Evolutionary conservation across 2,329 filamentous ascomycete species (phyloP), one percentile per base, ranked within the genome.

Genomic region (Monosporascus sp.): DNA sequence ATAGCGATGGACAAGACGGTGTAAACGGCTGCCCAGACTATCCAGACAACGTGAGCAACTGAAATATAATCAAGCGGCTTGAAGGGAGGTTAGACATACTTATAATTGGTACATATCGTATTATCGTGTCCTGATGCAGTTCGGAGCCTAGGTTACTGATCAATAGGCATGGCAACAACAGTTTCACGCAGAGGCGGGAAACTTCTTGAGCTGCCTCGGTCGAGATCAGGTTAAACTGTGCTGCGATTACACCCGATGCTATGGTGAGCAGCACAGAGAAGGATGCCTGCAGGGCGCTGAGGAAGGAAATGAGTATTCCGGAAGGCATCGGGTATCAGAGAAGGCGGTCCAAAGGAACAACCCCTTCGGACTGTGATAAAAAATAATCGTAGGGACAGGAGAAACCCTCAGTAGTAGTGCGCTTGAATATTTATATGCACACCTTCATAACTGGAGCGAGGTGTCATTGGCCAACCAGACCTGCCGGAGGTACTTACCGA

Each of bases 181-280:
- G 48, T 6, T 63, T 63, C 7, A 69, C 61, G 48, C 67, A 67
- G 22, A 69, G 57, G 8, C 53, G 43, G 31, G 65, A 67, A 11
- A 69, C 55, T 51, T 67, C 53, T 48, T 62, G 56, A 17, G 63
- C 59, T 19, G 64, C 58, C 2, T 53, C 40, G 2, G 60, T 56
- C 11, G 59, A 57, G 4, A 69, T 48, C 14, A 69, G 45, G 6
- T 57, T 52, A 27, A 62, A 61, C 38, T 61, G 59, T 24, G 61
- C 60, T 7, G 59, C 58, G 16, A 56, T 46, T 17, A 64, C 57
- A 17, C 67, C 67, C 27, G 57, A 64, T 6, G 47, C 17, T 22
- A 69, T 61, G 3, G 64, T 66, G 31, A 69, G 52, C 6, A 69
- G 49, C 8, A 68, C 64, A 1, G 65, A 67, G 44, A 69, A 37